Evolutionary conservation across 2,329 filamentous ascomycete genomes (phyloP).

Genomic region (Colletotrichum camelliae): DNA sequence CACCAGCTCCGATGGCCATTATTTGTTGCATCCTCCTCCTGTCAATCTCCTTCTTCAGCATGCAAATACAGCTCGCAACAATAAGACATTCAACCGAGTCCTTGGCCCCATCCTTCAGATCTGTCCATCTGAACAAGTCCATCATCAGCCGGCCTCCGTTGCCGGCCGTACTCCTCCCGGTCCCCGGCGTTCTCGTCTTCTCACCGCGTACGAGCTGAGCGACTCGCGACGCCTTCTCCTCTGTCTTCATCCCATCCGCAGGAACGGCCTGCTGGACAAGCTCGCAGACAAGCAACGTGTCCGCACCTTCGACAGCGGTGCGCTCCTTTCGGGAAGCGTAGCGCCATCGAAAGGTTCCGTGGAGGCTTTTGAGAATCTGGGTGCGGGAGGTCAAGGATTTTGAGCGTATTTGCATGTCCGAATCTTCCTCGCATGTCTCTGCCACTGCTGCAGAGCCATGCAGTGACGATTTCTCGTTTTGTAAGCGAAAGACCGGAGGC

Average conservation of each 20-base stretch:
- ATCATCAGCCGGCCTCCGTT: conserved; percentile 56
- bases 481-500: conserved; percentile 51
- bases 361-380: conserved; percentile 49
- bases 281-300: conserved; percentile 58
- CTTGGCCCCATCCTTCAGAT: conserved; percentile 34
- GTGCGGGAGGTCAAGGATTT: conserved; percentile 52
- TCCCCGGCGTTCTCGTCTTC: conserved; percentile 44
- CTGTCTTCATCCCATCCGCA: conserved; percentile 2
- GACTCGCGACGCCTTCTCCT: conserved; percentile 32
- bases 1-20: conserved; percentile 43
- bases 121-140: conserved; percentile 42
- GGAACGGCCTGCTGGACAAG: conserved; percentile 40
- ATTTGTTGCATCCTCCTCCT: conserved; percentile 57
- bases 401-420: conserved; percentile 29
- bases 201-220: conserved; percentile 49
- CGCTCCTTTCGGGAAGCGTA: conserved; percentile 56
- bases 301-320: conserved; percentile 40
- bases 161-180: conserved; percentile 43
- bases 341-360: conserved; percentile 61
- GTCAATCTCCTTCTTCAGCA: conserved; percentile 72
- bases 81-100: conserved; percentile 55
- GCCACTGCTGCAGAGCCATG: neutral
- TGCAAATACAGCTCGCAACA: conserved; percentile 61
- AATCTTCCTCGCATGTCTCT: conserved; percentile 20
- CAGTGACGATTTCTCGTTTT: neutral